Evolutionary conservation across 2,329 filamentous ascomycete species (phyloP), one percentile per base, ranked within the genome.

Genomic region (Fusarium transvaalense): DNA sequence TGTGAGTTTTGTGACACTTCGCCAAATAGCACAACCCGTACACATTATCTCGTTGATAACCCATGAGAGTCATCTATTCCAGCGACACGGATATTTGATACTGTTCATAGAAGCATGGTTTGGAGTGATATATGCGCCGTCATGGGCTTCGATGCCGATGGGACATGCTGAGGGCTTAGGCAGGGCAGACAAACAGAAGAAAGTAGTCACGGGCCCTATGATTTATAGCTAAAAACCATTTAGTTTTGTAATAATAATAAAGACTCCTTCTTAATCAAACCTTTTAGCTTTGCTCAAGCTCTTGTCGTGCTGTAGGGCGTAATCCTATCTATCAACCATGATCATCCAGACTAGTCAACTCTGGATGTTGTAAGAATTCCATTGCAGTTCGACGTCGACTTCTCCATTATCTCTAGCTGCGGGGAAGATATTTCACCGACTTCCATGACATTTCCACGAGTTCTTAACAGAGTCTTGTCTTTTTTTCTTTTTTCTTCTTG

Each of bases 171-270:
- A 17, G 9, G 14, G 8, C 8, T 42, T 17, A 4, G 23, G 12
- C 21, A 25, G 21, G 23, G 25, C 15, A 42, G 5, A 42, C 10
- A 1, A 25, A 27, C 39, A 17, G 21, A 4, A 15, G 39, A 29
- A 10, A 25, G 23, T 17, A 23, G 23, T 1, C 21, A 12, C 6
- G 39, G 39, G 23, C 9, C 7, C 39, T 1, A 14, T 5, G 9
- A 25, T 27, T 42, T 42, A 42, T 42, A 42, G 39, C 14, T 3
- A 25, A 42, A 39, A 10, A 14, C 5, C 6, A 42, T 5, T 29
- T 6, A 25, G 2, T 25, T 17, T 10, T 1, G 15, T 5, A 10
- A 4, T 5, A 25, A 5, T 5, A 10, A 4, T 5, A 25, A 5
- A 10, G 21, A 13, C 10, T 23, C 2, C 9, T 25, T 10, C 25